Percentiles rank a stretch among this genome's conserved stretches.
Evolutionary conservation across 768 basidiomycete genomes (phyloP).

Genomic region (Cystofilobasidium bisporidii): DNA sequence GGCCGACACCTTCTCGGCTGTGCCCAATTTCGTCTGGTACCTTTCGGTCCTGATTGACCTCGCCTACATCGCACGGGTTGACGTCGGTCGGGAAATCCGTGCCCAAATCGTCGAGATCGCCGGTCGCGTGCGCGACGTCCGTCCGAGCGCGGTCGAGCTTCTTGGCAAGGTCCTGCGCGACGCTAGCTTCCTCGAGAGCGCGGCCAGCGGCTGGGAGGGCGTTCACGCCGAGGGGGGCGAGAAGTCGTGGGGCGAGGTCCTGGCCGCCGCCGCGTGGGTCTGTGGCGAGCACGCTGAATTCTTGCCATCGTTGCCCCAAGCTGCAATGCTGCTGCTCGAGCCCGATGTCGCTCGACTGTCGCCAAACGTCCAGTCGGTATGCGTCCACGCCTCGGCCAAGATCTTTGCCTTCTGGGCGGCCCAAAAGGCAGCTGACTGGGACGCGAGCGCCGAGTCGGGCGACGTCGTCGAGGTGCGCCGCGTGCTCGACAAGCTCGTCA

Average conservation of each 20-base stretch:
- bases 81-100: constrained; percentile 65
- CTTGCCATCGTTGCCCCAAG: constrained; percentile 63
- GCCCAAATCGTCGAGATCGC: constrained; percentile 80
- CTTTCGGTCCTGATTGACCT: constrained; percentile 87
- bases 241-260: constrained; percentile 62
- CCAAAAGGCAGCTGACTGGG: constrained; percentile 66
- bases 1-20: constrained; percentile 69
- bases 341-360: constrained; percentile 49
- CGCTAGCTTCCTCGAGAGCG: constrained; percentile 59
- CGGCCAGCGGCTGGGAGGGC: constrained; percentile 31
- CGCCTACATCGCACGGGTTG: constrained; percentile 71
- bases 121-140: constrained; percentile 52
- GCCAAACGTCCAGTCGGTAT: constrained; percentile 62
- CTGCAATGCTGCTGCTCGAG: constrained; percentile 60
- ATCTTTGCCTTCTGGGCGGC: constrained; percentile 79
- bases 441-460: constrained; percentile 45
- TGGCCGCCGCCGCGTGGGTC: constrained; percentile 94
- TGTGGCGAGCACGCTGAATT: constrained; percentile 89
- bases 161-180: constrained; percentile 75
- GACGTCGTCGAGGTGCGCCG: constrained; percentile 55
- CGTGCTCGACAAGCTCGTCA: constrained; percentile 55
- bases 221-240: constrained; percentile 47
- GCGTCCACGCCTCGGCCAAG: constrained; percentile 72
- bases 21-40: constrained; percentile 95
- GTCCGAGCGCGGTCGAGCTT: constrained; percentile 70